phyloP scores from a whole-genome alignment of 306 rosid genomes.

The Quercus suber region DNA sequence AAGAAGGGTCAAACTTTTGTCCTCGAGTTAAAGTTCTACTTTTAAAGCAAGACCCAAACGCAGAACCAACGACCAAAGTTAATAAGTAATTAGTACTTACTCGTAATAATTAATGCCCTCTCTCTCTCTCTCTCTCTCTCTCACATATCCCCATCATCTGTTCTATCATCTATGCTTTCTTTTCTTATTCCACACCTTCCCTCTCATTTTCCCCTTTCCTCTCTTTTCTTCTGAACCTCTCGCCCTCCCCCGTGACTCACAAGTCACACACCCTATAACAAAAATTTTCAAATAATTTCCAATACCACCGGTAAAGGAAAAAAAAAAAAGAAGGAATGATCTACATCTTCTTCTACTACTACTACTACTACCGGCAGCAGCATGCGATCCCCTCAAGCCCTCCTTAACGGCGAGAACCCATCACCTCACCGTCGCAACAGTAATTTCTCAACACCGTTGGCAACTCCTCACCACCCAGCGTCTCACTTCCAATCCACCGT shows the following conservation, averaged over 20 bases:
- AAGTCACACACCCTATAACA: neutral
- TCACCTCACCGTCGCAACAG: constrained; percentile 33
- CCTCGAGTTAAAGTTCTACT: too few relatives aligned
- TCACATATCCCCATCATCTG: too few relatives aligned
- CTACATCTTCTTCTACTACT: neutral
- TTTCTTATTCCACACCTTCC: constrained; percentile 18
- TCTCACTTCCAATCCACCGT: constrained; percentile 86
- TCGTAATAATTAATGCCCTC: too few relatives aligned
- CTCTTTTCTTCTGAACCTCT: constrained; percentile 27
- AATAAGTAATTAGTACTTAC: too few relatives aligned
- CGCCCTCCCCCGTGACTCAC: constrained; percentile 28
- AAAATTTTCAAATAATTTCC: neutral
- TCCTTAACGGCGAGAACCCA: constrained; percentile 52
- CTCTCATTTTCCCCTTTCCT: constrained; percentile 6
- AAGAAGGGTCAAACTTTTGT: too few relatives aligned
- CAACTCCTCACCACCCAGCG: neutral
- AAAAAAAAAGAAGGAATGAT: neutral
- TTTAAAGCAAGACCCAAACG: too few relatives aligned
- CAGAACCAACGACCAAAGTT: too few relatives aligned
- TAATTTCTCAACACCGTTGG: too few relatives aligned
- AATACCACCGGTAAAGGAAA: neutral
- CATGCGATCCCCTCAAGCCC: constrained; percentile 75
- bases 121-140: too few relatives aligned
- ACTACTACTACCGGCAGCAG: neutral
- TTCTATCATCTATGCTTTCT: neutral